Base-by-base conservation (phyloP, 192 early-diverging fungal species). In the Coemansia pectinata region DNA sequence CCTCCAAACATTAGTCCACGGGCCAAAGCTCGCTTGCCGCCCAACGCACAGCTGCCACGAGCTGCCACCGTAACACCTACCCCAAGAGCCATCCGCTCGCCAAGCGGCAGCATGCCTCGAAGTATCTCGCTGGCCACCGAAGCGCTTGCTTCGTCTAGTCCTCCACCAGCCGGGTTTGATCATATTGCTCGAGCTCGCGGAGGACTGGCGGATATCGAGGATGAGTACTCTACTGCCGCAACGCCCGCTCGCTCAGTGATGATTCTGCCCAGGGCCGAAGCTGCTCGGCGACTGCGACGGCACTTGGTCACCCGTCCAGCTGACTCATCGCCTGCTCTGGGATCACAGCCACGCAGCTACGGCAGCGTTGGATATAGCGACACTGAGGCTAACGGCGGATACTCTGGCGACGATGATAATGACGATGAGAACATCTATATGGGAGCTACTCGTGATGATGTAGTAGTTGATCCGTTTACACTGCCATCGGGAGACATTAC, bases 401-500 rank as follows among this genome's bases (percentile, higher is more conserved):
- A 65, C 45, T 63, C 64, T 23, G 69, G 67, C 34, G 73, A 68
- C 45, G 29, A 72, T 7, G 74, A 80, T n/a, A 70, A 57, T 39
- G 17, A 67, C 27, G 68, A 62, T 0, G 69, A 71, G 36, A 58
- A 58, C 17, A 34, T 33, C 4, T 33, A 33, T n/a, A 31, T 58
- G 31, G 55, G 55, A 58, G 29, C 55, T 17, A 31, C 29, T 33
- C 55, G 2, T 6, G 64, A 62, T n/a, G 67, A 69, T n/a, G 78
- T 73, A 3, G 39, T 68, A 2, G 80, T 78, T 4, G 80, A 85
- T 39, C 76, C 84, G 27, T 87, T 88, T 69, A 86, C 83, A 42
- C 67, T 93, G 29, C 84, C 86, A 21, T 90, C 90, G 33, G 93
- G 91, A 33, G 90, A 92, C 65, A 91, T 91, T 66, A 94, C 95